phyloP scores from a whole-genome alignment of 495 filamentous ascomycete species.

The Podospora comata region DNA sequence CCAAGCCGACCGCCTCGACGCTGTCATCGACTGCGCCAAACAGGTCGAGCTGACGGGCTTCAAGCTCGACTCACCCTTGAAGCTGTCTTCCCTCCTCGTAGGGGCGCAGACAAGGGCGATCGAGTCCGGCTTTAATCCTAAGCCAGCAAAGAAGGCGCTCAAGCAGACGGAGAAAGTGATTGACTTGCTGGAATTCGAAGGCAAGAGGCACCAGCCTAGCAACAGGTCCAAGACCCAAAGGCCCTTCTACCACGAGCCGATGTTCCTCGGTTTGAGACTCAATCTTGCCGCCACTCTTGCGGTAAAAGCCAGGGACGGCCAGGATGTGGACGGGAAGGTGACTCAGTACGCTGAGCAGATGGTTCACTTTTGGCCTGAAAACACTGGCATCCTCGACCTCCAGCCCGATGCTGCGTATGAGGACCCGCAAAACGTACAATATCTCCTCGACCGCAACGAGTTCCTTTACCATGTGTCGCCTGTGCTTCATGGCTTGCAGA shows the following conservation, averaged over 20 bases:
- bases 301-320: slow-evolving; percentile 23
- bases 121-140: slow-evolving; percentile 39
- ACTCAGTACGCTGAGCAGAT: slow-evolving; percentile 36
- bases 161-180: slow-evolving; percentile 48
- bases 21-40: slow-evolving; percentile 55
- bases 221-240: background rate
- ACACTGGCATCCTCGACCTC: slow-evolving; percentile 30
- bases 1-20: slow-evolving; percentile 37
- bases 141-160: slow-evolving; percentile 37
- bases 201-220: slow-evolving; percentile 35
- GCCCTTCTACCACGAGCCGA: slow-evolving; percentile 39
- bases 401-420: slow-evolving; percentile 31
- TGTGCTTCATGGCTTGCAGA: slow-evolving; percentile 40
- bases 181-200: slow-evolving; percentile 48
- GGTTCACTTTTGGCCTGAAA: slow-evolving; percentile 37
- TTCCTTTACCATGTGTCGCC: slow-evolving; percentile 32
- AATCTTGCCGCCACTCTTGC: slow-evolving; percentile 40
- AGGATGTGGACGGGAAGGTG: slow-evolving; percentile 30
- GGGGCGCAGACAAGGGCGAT: slow-evolving; percentile 50
- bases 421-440: slow-evolving; percentile 20
- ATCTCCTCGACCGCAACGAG: slow-evolving; percentile 26
- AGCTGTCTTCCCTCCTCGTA: slow-evolving; percentile 49
- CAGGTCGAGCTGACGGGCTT: slow-evolving; percentile 49
- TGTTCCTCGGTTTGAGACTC: slow-evolving; percentile 36
- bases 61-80: slow-evolving; percentile 39